Conservation (phyloP, 1,284 basidiomycete species). For the Sporisorium sorghi region DNA sequence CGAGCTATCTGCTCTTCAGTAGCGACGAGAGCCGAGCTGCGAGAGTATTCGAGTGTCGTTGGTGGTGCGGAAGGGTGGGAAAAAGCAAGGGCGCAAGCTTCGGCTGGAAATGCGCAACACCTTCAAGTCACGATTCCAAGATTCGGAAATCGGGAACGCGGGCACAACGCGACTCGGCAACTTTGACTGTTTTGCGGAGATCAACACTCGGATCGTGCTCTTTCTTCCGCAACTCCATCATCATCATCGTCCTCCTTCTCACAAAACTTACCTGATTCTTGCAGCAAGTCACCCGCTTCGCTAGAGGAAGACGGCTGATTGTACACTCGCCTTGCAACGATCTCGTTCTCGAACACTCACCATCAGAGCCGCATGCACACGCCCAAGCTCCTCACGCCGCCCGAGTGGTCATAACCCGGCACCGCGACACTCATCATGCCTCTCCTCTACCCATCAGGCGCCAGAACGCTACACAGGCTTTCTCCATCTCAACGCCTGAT, state of each 20-base stretch:
- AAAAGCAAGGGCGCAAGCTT: neutral
- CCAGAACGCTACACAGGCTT: conserved; percentile 22
- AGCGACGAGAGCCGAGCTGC: neutral
- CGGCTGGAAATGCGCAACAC: neutral
- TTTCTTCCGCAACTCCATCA: conserved; percentile 16
- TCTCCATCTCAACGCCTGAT: conserved; percentile 41
- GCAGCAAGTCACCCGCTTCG: too few species aligned
- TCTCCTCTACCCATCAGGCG: conserved; percentile 43
- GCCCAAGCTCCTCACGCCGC: neutral
- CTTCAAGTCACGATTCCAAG: neutral
- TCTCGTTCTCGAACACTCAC: neutral
- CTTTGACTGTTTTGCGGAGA: conserved; percentile 28
- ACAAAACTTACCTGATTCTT: neutral
- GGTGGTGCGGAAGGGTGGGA: conserved; percentile 6
- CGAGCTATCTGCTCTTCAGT: too few species aligned
- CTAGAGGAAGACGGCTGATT: too few species aligned
- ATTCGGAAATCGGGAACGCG: conserved; percentile 2
- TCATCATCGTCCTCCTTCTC: conserved; percentile 9
- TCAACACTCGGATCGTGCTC: conserved; percentile 33
- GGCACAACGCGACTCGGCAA: conserved; percentile 22
- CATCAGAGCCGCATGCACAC: conserved; percentile 8
- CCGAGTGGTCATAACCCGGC: conserved; percentile 4
- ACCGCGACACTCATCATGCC: conserved; percentile 21
- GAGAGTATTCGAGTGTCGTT: neutral
- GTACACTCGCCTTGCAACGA: neutral